A percentile compares a stretch with the other conserved stretches of the same genome.
Evolutionary conservation across 352 stramenopile genomes (phyloP).

Genomic region (Phytophthora aleatoria): DNA sequence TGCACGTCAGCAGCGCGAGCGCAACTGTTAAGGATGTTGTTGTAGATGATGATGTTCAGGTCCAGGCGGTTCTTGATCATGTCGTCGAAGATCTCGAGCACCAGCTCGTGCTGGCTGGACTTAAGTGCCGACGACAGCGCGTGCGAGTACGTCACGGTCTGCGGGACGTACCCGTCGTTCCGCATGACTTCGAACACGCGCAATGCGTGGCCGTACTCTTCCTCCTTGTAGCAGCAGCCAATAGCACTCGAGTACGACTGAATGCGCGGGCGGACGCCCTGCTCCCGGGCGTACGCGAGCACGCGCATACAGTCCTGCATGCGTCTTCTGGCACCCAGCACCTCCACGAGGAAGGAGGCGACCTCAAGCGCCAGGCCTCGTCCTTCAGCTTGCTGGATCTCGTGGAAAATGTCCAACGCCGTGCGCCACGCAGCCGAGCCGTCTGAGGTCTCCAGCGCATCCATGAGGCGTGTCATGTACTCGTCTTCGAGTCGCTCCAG

Average conservation of each 20-base stretch:
- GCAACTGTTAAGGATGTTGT: constrained; percentile 88
- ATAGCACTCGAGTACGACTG: constrained; percentile 84
- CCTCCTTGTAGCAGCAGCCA: constrained; percentile 77
- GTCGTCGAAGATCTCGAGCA: constrained; percentile 90
- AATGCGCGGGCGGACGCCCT: constrained; percentile 79
- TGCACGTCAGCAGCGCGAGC: constrained; percentile 72
- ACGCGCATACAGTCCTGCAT: constrained; percentile 65
- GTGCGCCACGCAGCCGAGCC: constrained; percentile 42
- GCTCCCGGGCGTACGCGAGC: constrained; percentile 65
- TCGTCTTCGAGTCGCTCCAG: constrained; percentile 29
- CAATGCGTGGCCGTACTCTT: constrained; percentile 70
- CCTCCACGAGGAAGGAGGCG: constrained; percentile 67
- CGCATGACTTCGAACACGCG: constrained; percentile 89
- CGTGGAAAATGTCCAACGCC: constrained; percentile 58
- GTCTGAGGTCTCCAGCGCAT: constrained; percentile 39
- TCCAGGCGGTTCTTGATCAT: constrained; percentile 80
- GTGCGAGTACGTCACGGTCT: constrained; percentile 83
- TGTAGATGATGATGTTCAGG: constrained; percentile 81
- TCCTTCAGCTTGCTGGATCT: constrained; percentile 44
- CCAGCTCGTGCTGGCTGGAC: constrained; percentile 74
- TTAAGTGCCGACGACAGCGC: constrained; percentile 85
- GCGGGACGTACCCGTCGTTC: constrained; percentile 82
- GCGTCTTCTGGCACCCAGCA: constrained; percentile 49
- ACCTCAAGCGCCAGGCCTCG: constrained; percentile 48
- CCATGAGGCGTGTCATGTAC: constrained; percentile 30